Base-by-base conservation (phyloP, 768 basidiomycete genomes). In the Termitomyces heimii region DNA sequence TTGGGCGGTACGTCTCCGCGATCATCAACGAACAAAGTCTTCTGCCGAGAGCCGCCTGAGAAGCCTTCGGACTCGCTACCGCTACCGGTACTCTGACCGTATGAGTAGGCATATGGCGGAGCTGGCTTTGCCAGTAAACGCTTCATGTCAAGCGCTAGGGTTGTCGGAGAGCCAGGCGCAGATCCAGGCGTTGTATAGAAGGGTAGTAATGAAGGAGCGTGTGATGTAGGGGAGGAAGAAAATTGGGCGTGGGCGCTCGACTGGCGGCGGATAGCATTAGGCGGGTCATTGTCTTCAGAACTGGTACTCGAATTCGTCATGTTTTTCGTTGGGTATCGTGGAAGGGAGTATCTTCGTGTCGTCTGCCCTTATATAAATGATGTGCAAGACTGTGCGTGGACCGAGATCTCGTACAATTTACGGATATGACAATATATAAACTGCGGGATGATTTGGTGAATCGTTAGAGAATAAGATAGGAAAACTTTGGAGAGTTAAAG, bases 101-200 rank as follows among this genome's bases (percentile, higher is more conserved):
- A 14, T 0, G 34, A 28, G 31, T 55, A 58, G 28, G 56, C 53
- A 28, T 55, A 63, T 5, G 61, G 64, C 10, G 58, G 66, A 3
- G 66, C 66, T 13, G 66, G 66, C 32, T 63, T 66, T 4, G 66
- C 58, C 6, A 66, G 62, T 5, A 66, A 59, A 12, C 64, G 62
- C n/a, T 63, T 65, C 62, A 66, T 60, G 45, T 62, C 63, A 20
- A 64, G 24, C 14, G 26, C 34, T 10, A 10, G 16, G 7, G 50
- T 24, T 10, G 50, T 51, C 4, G 50, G 50, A 39, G 35, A 28
- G 50, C 26, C 35, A 26, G 35, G 35, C 24, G 5, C 13, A 13
- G 35, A 16, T 51, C 24, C 50, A 39, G 26, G 26, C 9, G 18
- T 12, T 13, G 20, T 14, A 1, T 1, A 24, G 6, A 39, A 26